phyloP scores from a whole-genome alignment of 2,329 filamentous ascomycete genomes.

The Phyllosticta paracitricarpa region DNA sequence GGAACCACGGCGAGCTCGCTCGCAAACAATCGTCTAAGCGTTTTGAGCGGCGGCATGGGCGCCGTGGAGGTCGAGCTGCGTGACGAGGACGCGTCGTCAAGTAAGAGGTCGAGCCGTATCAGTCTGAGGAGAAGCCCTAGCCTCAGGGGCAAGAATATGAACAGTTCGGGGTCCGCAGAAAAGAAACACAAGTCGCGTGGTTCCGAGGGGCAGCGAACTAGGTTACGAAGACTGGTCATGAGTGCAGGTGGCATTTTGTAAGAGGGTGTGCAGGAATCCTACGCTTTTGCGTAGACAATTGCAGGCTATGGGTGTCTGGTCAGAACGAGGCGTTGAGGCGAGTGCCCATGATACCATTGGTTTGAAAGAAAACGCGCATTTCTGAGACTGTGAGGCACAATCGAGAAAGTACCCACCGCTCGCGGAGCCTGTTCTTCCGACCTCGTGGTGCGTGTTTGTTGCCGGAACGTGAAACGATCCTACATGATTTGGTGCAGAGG shows the following conservation, averaged over 20 bases:
- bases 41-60: conserved; percentile 2
- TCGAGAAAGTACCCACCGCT: background rate
- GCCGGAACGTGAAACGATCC: background rate
- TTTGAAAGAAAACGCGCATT: background rate
- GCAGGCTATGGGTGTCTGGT: background rate
- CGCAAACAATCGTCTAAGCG: background rate
- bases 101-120: conserved; percentile 1
- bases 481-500: background rate
- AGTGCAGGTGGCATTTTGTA: conserved; percentile 12
- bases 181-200: conserved; percentile 1
- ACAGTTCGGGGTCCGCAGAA: background rate
- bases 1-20: background rate
- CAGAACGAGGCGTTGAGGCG: background rate
- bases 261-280: background rate
- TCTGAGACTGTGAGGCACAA: background rate
- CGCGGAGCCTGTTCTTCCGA: background rate
- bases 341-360: background rate
- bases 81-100: conserved; percentile 3
- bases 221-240: conserved; percentile 16
- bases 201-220: conserved; percentile 10
- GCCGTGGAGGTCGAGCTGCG: background rate
- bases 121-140: background rate
- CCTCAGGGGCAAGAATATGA: background rate
- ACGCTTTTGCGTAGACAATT: background rate
- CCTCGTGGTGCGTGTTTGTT: background rate